Evolutionary conservation across 805 yeast species (phyloP), one percentile per base, ranked within the genome.

Genomic region (Suhomyces prunicola): DNA sequence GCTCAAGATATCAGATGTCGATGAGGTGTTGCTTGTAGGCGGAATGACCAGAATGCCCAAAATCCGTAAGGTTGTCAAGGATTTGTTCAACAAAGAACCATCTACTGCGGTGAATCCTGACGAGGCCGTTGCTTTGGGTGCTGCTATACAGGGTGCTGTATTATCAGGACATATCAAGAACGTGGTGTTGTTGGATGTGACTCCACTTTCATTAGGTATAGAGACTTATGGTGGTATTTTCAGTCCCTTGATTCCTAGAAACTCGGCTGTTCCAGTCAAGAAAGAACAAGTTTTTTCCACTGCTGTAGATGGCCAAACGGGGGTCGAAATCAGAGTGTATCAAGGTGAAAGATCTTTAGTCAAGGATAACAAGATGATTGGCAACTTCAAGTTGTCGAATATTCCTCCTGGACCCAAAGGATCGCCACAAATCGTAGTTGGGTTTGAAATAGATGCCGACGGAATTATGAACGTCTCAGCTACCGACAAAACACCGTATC

Each of bases 21-120:
- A 88, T 63, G 91, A 88, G 66, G 83, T 88, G 29, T 81, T 88
- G 44, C 66, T 88, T 44, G 96, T 88, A 40, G 96, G 96, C 54
- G 96, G 96, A 58, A 88, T 88, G 96, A 88, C 96, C 4, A 76
- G 96, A 69, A 88, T 88, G 96, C 96, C 96, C 51, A 85, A 83
- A 69, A 83, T 88, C 54, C 74, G 90, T 55, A 77, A 77, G 39
- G 75, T 84, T 6, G 93, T 88, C 19, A 79, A 76, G 56, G 73
- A 74, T 8, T 57, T 85, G 13, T 87, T 88, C 65, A 77, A 79
- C 33, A 85, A 80, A 64, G 76, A 79, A 55, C 92, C 93, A 40
- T 86, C 85, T 50, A 83, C 87, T 44, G 80, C 83, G 17, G 89
- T 88, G 10, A 88, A 88, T 66, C 96, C 96, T n/a, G 96, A 88